Evolutionary conservation across 768 basidiomycete genomes (phyloP), one percentile per base, ranked within the genome.

Genomic region (Tricholoma saponaceum): DNA sequence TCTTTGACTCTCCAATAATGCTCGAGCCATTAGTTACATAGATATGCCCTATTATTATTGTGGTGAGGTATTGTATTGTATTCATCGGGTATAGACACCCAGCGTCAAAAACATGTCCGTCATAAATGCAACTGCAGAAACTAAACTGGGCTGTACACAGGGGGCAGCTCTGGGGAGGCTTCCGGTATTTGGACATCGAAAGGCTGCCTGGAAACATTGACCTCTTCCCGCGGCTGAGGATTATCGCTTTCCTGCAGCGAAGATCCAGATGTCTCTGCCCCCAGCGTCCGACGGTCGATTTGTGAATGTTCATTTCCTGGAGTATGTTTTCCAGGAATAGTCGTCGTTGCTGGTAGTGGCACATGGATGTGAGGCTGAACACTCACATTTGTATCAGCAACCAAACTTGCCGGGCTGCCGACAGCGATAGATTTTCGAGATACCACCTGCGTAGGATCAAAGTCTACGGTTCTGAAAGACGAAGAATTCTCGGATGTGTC

Each of bases 131-230:
- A 7, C 47, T 18, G 18, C 6, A 49, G 16, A 13, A 49, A 35
- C 28, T 60, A 71, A 12, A 64, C 58, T 4, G 70, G 62, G 46
- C 69, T 70, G 53, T 74, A 74, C 9, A 71, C 67, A 7, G 72
- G 72, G 10, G 71, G 72, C 37, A 72, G 62, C 57, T 74, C 72
- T 0, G 62, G 49, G 2, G 59, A 22, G 51, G 35, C 8, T 16
- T 16, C 26, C 9, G 33, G 26, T 35, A n/a, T 32, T 35, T 49
- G 18, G 47, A 41, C 53, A 28, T n/a, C 20, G 28, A 7, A 16
- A 16, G 33, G n/a, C 47, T 0, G 47, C 9, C 8, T 30, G 16
- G n/a, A 6, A 18, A 3, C 16, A 5, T 3, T 30, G 47, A n/a
- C 25, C n/a, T 50, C 47, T 14, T 28, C 26, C 26, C 26, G 30